Percentiles rank a stretch among this genome's conserved stretches.
Conservation (phyloP, 306 rosid species). For the Rosa chinensis region DNA sequence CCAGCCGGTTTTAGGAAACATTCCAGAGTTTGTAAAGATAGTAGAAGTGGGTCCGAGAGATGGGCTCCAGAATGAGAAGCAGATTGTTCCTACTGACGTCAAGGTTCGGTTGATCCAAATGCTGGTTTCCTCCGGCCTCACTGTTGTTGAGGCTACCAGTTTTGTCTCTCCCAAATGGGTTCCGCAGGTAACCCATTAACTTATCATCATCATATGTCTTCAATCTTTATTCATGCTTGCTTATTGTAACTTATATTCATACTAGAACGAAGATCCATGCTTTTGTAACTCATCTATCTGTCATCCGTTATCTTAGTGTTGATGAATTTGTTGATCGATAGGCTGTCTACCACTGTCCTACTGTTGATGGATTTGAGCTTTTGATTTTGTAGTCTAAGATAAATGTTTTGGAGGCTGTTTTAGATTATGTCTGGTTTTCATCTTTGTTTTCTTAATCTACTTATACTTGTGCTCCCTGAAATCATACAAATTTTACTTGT, state of each 20-base stretch:
- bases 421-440: not conserved
- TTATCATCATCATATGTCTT: not conserved
- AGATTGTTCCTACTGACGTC: conserved; percentile 66
- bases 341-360: not conserved
- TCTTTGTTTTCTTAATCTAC: not conserved
- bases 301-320: too few species aligned
- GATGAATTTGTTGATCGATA: too few species aligned
- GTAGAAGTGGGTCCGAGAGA: conserved; percentile 96
- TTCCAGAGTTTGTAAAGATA: conserved; percentile 76
- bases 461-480: not conserved
- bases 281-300: too few species aligned
- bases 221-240: not conserved
- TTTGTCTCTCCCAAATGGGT: conserved; percentile 98
- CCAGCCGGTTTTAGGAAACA: conserved; percentile 44
- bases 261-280: not conserved
- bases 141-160: conserved; percentile 86
- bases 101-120: conserved; percentile 75
- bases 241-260: too few species aligned
- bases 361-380: not conserved
- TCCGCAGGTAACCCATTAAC: conserved; percentile 58
- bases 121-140: conserved; percentile 78
- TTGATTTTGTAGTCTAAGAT: not conserved
- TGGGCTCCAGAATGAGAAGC: conserved; percentile 90
- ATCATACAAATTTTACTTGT: not conserved
- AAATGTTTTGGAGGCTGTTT: not conserved